These are phyloP conservation scores for Suillus bovinus DNA, from an alignment of 768 basidiomycete genomes.

Conservation along the genomic window DNA sequence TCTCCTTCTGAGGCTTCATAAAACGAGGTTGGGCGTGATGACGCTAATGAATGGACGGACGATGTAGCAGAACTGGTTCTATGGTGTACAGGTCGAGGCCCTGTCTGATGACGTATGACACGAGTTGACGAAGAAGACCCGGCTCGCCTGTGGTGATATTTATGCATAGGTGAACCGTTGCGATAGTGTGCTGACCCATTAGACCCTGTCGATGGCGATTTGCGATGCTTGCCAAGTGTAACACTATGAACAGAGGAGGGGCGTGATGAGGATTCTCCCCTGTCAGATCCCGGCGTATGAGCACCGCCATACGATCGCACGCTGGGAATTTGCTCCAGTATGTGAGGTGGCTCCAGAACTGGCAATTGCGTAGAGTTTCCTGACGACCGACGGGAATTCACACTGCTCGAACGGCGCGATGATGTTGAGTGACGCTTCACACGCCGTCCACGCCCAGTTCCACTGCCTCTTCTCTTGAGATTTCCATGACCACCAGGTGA, in stretches of 20 bases:
- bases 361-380: conserved; percentile 46
- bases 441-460: conserved; percentile 48
- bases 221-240: conserved; percentile 62
- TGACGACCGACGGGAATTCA: conserved; percentile 80
- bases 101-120: conserved; percentile 66
- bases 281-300: conserved; percentile 88
- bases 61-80: conserved; percentile 79
- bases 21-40: conserved; percentile 76
- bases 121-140: conserved; percentile 84
- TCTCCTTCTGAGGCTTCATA: conserved; percentile 76
- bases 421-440: conserved; percentile 71
- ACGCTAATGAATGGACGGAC: conserved; percentile 72
- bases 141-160: conserved; percentile 71
- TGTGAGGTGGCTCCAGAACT: conserved; percentile 58
- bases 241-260: conserved; percentile 88
- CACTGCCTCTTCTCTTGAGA: conserved; percentile 54
- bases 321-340: conserved; percentile 50
- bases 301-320: conserved; percentile 76
- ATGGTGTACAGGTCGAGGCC: conserved; percentile 51
- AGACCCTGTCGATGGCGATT: conserved; percentile 79
- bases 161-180: conserved; percentile 76
- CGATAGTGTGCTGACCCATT: conserved; percentile 62
- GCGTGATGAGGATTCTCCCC: conserved; percentile 73
- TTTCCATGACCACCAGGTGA: conserved; percentile 35
- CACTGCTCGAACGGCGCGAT: conserved; percentile 87